Base-by-base conservation (phyloP, 106 monocot genomes). In the Dioscorea zingiberensis region DNA sequence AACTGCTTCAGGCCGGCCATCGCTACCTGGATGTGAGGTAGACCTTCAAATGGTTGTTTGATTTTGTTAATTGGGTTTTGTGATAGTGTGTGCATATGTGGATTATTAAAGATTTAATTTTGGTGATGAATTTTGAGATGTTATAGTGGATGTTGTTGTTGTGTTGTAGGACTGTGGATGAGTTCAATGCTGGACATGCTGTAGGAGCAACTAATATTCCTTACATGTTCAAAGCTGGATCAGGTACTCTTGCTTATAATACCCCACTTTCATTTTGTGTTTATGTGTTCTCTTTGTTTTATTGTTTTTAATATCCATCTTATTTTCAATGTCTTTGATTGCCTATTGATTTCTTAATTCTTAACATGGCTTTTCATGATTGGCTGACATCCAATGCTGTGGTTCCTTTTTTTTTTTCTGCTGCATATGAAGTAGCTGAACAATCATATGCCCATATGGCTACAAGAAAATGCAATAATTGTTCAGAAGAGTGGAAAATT, bases 11-110 rank as follows among this genome's bases (percentile, higher is more conserved):
- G 32, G 94, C 90, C 3, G 94, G 94, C 13, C 87, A 94, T 58
- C 80, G 84, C 2, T 94, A 90, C 70, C 73, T 94, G 17, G 94
- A 94, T 71, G 85, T 94, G 66, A 87, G 90, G 90, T 94, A 38
- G 23, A 73, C 1, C 8, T 44, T 44, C 15, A 22, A 21, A 21
- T 12, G 21, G 22, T 7, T 57, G 57, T 51, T 18, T 51, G 51
- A 19, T 51, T 51, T 51, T 4, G 13, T 51, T 2, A 18, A 13
- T 51, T 51, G 51, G 51, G 18, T 51, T 18, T 51, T 19, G 8
- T 22, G 57, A 13, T 19, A 57, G 0, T 57, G 57, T 24, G 12
- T 21, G 0, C 22, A 3, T 21, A 7, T 12, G 22, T 22, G 23
- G 24, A 21, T 23, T 57, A 4, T 56, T 9, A 22, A 12, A 56